These are phyloP conservation scores for Santalum album DNA, from an alignment of 164 flowering plant species.

Conservation along the genomic window DNA sequence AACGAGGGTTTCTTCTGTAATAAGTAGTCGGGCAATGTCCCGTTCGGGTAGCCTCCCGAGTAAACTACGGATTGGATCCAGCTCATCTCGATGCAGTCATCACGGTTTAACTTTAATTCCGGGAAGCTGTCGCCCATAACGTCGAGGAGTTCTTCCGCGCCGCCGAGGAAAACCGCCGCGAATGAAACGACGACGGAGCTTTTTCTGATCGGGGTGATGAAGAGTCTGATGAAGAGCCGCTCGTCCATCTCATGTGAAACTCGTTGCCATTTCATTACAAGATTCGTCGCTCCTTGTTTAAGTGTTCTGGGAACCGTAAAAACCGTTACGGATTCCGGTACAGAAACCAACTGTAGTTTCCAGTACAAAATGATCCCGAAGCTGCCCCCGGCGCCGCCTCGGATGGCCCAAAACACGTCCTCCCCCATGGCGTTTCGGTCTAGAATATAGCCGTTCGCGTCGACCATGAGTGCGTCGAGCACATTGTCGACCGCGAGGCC, in stretches of 20 bases:
- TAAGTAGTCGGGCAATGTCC: slow-evolving; percentile 16
- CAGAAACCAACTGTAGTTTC: slow-evolving; percentile 19
- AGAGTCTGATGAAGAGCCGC: slow-evolving; percentile 18
- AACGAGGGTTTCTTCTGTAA: slow-evolving; percentile 18
- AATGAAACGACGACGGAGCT: background rate
- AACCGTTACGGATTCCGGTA: slow-evolving; percentile 19
- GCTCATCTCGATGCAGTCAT: slow-evolving; percentile 11
- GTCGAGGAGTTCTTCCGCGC: slow-evolving; percentile 2
- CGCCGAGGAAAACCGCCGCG: slow-evolving; percentile 9
- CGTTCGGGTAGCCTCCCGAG: slow-evolving; percentile 15
- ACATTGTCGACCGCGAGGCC: slow-evolving; percentile 40
- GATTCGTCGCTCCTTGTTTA: slow-evolving; percentile 9
- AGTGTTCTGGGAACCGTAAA: slow-evolving; percentile 11
- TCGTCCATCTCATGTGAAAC: slow-evolving; percentile 12
- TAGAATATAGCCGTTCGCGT: slow-evolving; percentile 17
- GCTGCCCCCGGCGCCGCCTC: slow-evolving; percentile 26
- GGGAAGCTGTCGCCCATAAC: slow-evolving; percentile 12
- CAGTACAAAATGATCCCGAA: slow-evolving; percentile 19
- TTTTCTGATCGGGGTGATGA: slow-evolving; percentile 3
- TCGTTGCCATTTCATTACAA: slow-evolving; percentile 16
- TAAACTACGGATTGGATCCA: slow-evolving; percentile 15
- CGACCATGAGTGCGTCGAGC: slow-evolving; percentile 26
- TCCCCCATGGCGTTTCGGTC: slow-evolving; percentile 22
- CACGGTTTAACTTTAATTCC: slow-evolving; percentile 8
- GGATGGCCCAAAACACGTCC: slow-evolving; percentile 24